Base-by-base conservation (phyloP, 129 eudicot species). In the Rutidosis leptorrhynchoides region DNA sequence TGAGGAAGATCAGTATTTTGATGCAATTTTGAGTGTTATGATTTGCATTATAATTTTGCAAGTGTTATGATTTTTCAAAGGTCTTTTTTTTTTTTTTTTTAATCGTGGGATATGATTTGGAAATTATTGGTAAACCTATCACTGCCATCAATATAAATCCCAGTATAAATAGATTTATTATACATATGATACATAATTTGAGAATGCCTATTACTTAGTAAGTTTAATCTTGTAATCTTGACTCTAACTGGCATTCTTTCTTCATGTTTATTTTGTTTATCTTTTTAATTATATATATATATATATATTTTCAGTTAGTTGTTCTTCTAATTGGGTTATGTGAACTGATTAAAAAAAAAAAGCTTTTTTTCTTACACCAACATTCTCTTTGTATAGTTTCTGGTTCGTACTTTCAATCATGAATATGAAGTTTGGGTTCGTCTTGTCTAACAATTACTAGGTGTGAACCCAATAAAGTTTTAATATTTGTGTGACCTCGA, bases 11-110 rank as follows among this genome's bases (percentile, higher is more conserved):
- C 37, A 23, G 25, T 65, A n/a, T n/a, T 10, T 56, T 64, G 45
- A 68, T 75, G 62, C 69, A 75, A 62, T 68, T 75, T 75, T 75
- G 80, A 75, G 56, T 68, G 54, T 68, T 46, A 51, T 60, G 6
- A 58, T 58, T 67, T 23, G 32, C 73, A 58, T 74, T 32, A 57
- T 57, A 46, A 59, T 59, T 56, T n/a, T n/a, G n/a, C n/a, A n/a
- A n/a, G n/a, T 66, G 62, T 73, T 65, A 67, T 23, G 5, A n/a
- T n/a, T 68, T 29, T 52, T 62, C 55, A 53, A 62, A 51, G 4
- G n/a, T 46, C 27, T 46, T 68, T 28, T 32, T 66, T 48, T 59
- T n/a, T n/a, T n/a, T n/a, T n/a, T n/a, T n/a, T n/a, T n/a, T n/a
- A n/a, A n/a, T n/a, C 10, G 24, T 45, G 65, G 24, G 66, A 63